Evolutionary conservation across 176 grass and related monocot species (phyloP).

Genomic region (Aegilops sharonensis): DNA sequence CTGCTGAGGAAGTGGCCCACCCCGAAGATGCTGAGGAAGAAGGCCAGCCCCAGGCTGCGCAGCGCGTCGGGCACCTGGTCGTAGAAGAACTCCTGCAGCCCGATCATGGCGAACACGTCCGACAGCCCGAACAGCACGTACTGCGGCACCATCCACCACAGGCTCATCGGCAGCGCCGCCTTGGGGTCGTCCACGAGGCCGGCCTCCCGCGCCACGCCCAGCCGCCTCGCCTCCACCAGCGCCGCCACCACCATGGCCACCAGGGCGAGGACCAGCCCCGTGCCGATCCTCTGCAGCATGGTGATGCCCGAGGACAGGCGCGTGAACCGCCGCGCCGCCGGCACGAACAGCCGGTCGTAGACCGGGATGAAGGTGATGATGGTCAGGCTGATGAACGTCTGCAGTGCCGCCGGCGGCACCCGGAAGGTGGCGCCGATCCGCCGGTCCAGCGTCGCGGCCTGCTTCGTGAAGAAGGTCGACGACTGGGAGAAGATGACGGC

Average conservation of each 20-base stretch:
- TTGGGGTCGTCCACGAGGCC: slow-evolving; percentile 42
- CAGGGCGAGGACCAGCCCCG: slow-evolving; percentile 32
- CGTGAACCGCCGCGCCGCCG: slow-evolving; percentile 20
- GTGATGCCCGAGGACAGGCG: slow-evolving; percentile 40
- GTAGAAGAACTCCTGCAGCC: slow-evolving; percentile 96
- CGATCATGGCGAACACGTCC: slow-evolving; percentile 78
- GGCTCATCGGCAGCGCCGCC: slow-evolving; percentile 56
- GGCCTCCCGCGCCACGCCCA: slow-evolving; percentile 37
- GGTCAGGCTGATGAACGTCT: slow-evolving; percentile 37
- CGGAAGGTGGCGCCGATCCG: slow-evolving; percentile 29
- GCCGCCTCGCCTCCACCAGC: slow-evolving; percentile 41
- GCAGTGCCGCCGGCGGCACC: slow-evolving; percentile 43
- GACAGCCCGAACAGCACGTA: slow-evolving; percentile 66
- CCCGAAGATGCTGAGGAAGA: slow-evolving; percentile 45
- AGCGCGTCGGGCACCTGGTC: slow-evolving; percentile 65
- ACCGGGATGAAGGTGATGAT: slow-evolving; percentile 46
- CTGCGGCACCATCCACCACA: slow-evolving; percentile 96
- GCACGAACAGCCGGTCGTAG: slow-evolving; percentile 44
- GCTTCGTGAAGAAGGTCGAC: slow-evolving; percentile 52
- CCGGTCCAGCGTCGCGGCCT: slow-evolving; percentile 40
- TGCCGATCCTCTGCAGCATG: slow-evolving; percentile 56
- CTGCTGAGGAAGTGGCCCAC: slow-evolving; percentile 44
- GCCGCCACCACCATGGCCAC: slow-evolving; percentile 39
- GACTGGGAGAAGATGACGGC: slow-evolving; percentile 37
- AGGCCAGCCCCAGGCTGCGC: slow-evolving; percentile 47